Conservation (phyloP, 805 yeast species). For the Myxozyma mucilagina region DNA sequence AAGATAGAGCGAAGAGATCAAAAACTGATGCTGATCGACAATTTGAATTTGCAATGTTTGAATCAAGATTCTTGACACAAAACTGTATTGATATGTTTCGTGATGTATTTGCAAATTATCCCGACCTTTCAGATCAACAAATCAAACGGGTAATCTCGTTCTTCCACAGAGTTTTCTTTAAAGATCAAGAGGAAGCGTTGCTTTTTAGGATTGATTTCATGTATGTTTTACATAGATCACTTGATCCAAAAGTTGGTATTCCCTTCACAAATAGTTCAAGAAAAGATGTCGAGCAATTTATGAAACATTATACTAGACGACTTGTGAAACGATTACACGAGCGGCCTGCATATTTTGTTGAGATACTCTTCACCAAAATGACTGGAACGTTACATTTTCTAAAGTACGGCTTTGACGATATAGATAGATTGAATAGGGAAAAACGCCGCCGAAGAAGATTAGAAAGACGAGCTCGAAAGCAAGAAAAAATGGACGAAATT, state of each 20-base stretch:
- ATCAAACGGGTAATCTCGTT: constrained; percentile 66
- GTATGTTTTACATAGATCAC: constrained; percentile 53
- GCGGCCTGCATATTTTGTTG: constrained; percentile 59
- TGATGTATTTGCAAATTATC: constrained; percentile 57
- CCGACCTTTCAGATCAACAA: constrained; percentile 60
- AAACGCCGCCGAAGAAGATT: background rate
- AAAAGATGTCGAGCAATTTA: constrained; percentile 63
- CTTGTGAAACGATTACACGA: constrained; percentile 50
- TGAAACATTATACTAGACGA: constrained; percentile 63
- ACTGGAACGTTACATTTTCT: constrained; percentile 54
- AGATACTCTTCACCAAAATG: constrained; percentile 64
- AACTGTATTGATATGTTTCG: constrained; percentile 66
- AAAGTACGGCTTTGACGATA: constrained; percentile 56
- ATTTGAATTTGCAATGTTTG: constrained; percentile 49
- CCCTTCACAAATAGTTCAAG: constrained; percentile 49
- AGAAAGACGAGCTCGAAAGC: background rate
- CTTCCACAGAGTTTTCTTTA: constrained; percentile 68
- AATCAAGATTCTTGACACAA: constrained; percentile 54
- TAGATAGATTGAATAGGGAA: background rate
- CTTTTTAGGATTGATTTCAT: constrained; percentile 75
- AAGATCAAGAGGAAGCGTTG: constrained; percentile 57
- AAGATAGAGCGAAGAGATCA: constrained; percentile 30
- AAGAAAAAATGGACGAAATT: constrained; percentile 1
- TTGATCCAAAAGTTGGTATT: constrained; percentile 51
- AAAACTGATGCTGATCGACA: constrained; percentile 46